These are phyloP conservation scores for Rosa lucieae DNA, from an alignment of 306 rosid species.

Conservation along the genomic window DNA sequence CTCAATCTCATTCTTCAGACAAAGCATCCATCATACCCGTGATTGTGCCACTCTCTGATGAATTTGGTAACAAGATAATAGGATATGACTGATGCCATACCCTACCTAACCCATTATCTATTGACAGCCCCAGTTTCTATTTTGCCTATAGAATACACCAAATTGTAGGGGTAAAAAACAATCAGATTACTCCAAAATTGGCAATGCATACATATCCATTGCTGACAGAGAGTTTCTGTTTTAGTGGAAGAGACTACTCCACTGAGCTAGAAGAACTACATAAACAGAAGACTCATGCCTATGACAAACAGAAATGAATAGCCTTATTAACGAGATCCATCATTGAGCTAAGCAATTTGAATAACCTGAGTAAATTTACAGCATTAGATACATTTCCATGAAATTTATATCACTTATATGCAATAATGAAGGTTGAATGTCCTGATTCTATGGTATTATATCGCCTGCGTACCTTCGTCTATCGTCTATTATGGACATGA, in stretches of 20 bases:
- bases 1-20: background rate
- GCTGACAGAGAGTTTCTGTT: background rate
- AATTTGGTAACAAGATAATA: background rate
- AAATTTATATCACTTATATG: constrained; percentile 21
- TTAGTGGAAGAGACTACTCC: background rate
- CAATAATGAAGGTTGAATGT: constrained; percentile 36
- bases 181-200: background rate
- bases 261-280: background rate
- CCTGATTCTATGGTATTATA: constrained; percentile 37
- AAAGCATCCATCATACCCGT: background rate
- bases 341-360: constrained; percentile 19
- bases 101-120: background rate
- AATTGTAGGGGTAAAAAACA: background rate
- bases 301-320: background rate
- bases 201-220: background rate
- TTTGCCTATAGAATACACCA: background rate
- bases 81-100: background rate
- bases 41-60: background rate
- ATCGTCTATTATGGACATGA: constrained; percentile 58
- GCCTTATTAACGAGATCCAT: constrained; percentile 2
- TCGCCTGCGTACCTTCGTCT: constrained; percentile 42
- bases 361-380: constrained; percentile 32
- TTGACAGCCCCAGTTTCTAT: too few species aligned
- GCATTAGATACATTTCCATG: constrained; percentile 23
- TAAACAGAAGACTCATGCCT: background rate